These are phyloP conservation scores for Metarhizium robertsii DNA, from an alignment of 2,329 filamentous ascomycete species.

Conservation along the genomic window DNA sequence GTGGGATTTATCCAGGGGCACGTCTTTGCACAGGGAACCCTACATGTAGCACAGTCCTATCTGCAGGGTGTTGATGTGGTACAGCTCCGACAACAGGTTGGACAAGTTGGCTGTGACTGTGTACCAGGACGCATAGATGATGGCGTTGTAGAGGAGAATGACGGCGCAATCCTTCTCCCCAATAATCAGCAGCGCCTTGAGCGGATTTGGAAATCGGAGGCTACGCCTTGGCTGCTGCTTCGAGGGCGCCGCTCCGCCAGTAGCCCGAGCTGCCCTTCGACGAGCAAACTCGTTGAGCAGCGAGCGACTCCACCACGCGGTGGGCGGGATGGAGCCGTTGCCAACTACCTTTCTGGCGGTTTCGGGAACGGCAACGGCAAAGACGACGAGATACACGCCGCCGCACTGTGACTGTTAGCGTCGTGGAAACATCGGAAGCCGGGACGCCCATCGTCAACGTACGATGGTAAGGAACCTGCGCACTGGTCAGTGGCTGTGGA, in stretches of 20 bases:
- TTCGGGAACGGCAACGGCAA: slow-evolving; percentile 28
- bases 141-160: slow-evolving; percentile 22
- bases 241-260: slow-evolving; percentile 12
- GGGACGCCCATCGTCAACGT: no score
- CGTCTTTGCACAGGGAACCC: neutral
- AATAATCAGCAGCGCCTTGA: slow-evolving; percentile 20
- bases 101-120: neutral
- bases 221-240: slow-evolving; percentile 26
- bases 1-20: neutral
- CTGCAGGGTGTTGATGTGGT: neutral
- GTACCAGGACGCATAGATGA: slow-evolving; percentile 8
- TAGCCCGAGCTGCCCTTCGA: no score
- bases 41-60: neutral
- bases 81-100: neutral
- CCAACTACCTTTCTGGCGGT: slow-evolving; percentile 29
- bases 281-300: slow-evolving; percentile 28
- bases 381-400: slow-evolving; percentile 27
- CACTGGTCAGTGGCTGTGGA: no score
- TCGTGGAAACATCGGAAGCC: no score
- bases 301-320: slow-evolving; percentile 33
- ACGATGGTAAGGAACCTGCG: no score
- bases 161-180: slow-evolving; percentile 24
- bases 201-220: slow-evolving; percentile 20
- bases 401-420: slow-evolving; percentile 5
- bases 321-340: slow-evolving; percentile 48